A percentile compares a stretch with the other conserved stretches of the same genome.
These are phyloP conservation scores for Hymenotorrendiella dingleyae DNA, from an alignment of 2,329 filamentous ascomycete species.

Conservation along the genomic window DNA sequence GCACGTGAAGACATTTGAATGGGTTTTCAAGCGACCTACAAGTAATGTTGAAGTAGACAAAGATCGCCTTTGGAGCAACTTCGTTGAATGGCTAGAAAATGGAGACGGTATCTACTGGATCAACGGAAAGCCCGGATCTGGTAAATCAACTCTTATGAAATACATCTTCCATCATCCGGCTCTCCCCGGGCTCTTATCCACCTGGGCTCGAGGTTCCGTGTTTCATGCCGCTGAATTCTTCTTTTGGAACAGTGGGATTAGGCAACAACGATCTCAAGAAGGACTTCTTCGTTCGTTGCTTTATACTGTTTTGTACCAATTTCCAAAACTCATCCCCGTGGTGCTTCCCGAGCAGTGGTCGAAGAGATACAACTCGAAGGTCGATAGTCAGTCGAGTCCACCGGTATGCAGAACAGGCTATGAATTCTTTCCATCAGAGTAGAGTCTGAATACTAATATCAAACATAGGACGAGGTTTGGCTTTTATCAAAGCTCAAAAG, in stretches of 20 bases:
- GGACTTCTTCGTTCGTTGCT: conserved; percentile 8
- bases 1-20: conserved; percentile 6
- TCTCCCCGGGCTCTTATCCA: conserved; percentile 10
- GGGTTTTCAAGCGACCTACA: conserved; percentile 3
- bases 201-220: conserved; percentile 23
- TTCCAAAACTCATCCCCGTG: conserved; percentile 1
- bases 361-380: not conserved
- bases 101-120: conserved; percentile 12
- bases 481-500: not conserved
- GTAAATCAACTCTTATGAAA: conserved; percentile 14
- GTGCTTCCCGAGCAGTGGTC: not conserved
- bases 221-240: conserved; percentile 39
- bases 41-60: not conserved
- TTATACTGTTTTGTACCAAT: conserved; percentile 1
- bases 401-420: not conserved
- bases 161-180: conserved; percentile 5
- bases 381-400: not conserved
- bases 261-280: conserved; percentile 4
- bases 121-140: conserved; percentile 5
- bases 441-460: not conserved
- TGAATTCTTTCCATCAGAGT: not conserved
- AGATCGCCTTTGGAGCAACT: not conserved
- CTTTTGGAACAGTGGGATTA: conserved; percentile 38
- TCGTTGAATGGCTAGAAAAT: conserved; percentile 7
- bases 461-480: not conserved